Conservation (phyloP, 768 basidiomycete species). For the Lentinula sp. region DNA sequence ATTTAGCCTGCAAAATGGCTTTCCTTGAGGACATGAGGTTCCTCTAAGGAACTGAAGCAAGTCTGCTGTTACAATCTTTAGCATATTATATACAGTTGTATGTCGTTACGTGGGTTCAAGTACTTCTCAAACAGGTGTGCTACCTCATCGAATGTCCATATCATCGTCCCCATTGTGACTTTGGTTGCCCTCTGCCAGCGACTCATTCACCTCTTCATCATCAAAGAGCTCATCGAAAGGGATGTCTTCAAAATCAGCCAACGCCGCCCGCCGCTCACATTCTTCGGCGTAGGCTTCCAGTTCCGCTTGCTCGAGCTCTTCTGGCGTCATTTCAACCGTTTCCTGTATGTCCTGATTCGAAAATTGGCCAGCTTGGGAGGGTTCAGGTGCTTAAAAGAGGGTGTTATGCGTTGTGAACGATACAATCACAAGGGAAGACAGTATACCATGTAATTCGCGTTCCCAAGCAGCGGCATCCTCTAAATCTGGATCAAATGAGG, state of each 20-base stretch:
- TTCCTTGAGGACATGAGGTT: too few relatives aligned
- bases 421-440: neutral
- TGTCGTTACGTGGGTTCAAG: too few relatives aligned
- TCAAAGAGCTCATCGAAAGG: slow-evolving; percentile 28
- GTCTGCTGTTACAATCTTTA: too few relatives aligned
- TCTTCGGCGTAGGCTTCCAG: slow-evolving; percentile 56
- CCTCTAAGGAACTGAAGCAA: too few relatives aligned
- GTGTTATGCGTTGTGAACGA: neutral
- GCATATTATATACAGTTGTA: too few relatives aligned
- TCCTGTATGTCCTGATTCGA: neutral
- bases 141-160: slow-evolving; percentile 19
- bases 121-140: too few relatives aligned
- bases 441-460: slow-evolving; percentile 39
- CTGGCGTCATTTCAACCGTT: slow-evolving; percentile 25
- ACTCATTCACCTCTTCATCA: neutral
- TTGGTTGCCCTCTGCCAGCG: neutral
- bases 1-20: too few relatives aligned
- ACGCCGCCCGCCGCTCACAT: slow-evolving; percentile 27
- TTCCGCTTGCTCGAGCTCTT: slow-evolving; percentile 51
- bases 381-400: neutral
- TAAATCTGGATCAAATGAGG: slow-evolving; percentile 69
- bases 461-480: slow-evolving; percentile 64
- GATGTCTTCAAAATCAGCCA: slow-evolving; percentile 44
- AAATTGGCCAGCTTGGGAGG: slow-evolving; percentile 4
- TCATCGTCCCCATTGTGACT: slow-evolving; percentile 17